Conservation (phyloP, 495 filamentous ascomycete species). For the Neurospora terricola region DNA sequence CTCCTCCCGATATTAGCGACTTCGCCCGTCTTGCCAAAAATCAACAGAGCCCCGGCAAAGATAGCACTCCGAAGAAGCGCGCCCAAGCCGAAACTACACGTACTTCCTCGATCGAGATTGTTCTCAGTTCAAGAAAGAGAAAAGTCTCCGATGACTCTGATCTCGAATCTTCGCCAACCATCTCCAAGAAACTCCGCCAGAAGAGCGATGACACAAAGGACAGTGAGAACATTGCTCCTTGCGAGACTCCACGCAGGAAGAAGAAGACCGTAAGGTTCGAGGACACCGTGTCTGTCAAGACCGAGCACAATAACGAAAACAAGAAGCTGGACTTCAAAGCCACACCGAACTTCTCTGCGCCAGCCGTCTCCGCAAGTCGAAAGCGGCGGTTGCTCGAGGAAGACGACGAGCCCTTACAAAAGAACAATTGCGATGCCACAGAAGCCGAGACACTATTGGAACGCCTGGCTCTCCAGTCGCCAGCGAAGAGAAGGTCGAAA, state of each 20-base stretch:
- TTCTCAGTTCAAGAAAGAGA: constrained; percentile 22
- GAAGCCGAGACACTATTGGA: constrained; percentile 26
- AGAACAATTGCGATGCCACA: background rate
- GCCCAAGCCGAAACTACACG: constrained; percentile 5
- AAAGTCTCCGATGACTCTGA: constrained; percentile 17
- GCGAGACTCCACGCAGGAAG: constrained; percentile 7
- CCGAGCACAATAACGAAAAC: background rate
- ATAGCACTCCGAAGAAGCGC: constrained; percentile 8
- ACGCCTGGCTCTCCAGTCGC: constrained; percentile 28
- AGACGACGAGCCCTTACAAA: constrained; percentile 5
- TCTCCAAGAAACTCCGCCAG: constrained; percentile 16
- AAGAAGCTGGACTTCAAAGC: background rate
- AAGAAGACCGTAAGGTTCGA: constrained; percentile 22
- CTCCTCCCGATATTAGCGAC: constrained; percentile 19
- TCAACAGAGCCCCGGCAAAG: constrained; percentile 21
- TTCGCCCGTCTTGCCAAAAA: constrained; percentile 34
- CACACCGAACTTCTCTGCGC: background rate
- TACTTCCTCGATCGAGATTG: constrained; percentile 22
- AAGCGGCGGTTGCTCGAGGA: constrained; percentile 12
- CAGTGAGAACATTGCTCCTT: background rate
- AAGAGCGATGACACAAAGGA: constrained; percentile 4
- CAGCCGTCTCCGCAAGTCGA: constrained; percentile 6
- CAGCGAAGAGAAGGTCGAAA: constrained; percentile 13
- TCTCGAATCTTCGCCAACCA: constrained; percentile 1
- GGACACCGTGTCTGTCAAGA: constrained; percentile 5